Base-by-base conservation (phyloP, 345 rosid species). In the Populus alba region DNA sequence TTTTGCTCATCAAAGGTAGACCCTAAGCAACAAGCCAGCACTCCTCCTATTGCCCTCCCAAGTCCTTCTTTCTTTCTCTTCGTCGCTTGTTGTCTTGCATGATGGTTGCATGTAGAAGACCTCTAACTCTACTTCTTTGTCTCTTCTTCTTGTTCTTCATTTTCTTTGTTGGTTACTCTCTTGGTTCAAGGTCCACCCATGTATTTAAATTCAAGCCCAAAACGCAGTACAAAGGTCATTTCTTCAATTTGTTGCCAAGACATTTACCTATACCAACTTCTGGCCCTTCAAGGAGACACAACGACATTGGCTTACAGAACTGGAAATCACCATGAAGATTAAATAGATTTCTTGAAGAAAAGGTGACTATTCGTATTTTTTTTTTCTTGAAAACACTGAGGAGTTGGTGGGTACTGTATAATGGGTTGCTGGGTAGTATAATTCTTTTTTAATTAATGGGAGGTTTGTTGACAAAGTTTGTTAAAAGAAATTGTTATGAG, bases 231-330 rank as follows among this genome's bases (percentile, higher is more conserved):
- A 82, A 62, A 27, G 90, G 89, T 35, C 95, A 93, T 77, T 92
- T 91, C 90, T 71, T 85, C 70, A 92, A 92, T 67, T 91, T 84
- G 88, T 85, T 95, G 79, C 98, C 97, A 22, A 92, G 88, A 78
- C 92, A 88, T 79, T 84, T 93, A 1, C 98, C 97, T 0, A 83
- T 95, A 66, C 98, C 98, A 57, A 83, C 89, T 74, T 95, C 98
- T 53, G 98, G 91, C 74, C 98, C 98, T 74, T 95, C 98, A 71
- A 85, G 97, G 84, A 91, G 90, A 79, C 97, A 93, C 87, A 95
- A 95, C 75, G 94, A 81, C 75, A 88, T 95, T 85, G 98, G 97
- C 77, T 84, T 88, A 66, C 85, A 91, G 75, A 85, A 80, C 77
- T 89, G 91, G 87, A 87, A 83, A 83, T 90, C 87, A 66, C 89